A percentile compares a stretch with the other conserved stretches of the same genome.
phyloP scores from a whole-genome alignment of 495 filamentous ascomycete genomes.

The Aspergillus incahuasiensis region DNA sequence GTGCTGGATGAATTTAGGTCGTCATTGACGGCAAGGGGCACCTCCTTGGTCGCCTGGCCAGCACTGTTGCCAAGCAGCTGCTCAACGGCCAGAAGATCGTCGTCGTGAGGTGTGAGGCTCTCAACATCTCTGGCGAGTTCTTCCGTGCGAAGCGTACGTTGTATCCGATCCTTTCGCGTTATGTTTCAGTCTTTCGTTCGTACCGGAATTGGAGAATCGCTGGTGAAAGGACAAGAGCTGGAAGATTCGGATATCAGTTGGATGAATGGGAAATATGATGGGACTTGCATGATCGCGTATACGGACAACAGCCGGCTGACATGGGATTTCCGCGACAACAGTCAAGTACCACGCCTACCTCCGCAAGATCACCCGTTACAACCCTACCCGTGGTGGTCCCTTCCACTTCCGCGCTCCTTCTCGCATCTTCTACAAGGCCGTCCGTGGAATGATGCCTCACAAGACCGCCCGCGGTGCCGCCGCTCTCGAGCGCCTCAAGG shows the following conservation, averaged over 20 bases:
- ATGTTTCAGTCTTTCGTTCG: conserved; percentile 4
- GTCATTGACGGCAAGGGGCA: conserved; percentile 99
- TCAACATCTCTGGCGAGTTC: conserved; percentile 99
- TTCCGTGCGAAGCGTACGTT: conserved; percentile 99
- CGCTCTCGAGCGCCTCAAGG: conserved; percentile 95
- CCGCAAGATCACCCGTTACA: conserved; percentile 99
- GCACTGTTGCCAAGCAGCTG: conserved; percentile 98
- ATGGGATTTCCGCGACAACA: conserved; percentile 41
- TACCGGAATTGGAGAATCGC: background rate
- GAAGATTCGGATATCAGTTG: background rate
- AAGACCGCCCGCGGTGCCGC: conserved; percentile 97
- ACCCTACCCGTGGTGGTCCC: conserved; percentile 96
- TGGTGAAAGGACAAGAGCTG: background rate
- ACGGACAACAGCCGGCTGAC: conserved; percentile 29
- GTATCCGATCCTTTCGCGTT: conserved; percentile 16
- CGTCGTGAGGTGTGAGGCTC: conserved; percentile 94
- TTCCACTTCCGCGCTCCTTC: conserved; percentile 99
- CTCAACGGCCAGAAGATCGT: conserved; percentile 99
- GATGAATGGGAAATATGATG: background rate
- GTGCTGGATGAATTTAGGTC: conserved; percentile 53
- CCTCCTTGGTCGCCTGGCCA: conserved; percentile 97
- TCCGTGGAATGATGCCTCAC: conserved; percentile 99
- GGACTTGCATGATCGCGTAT: background rate
- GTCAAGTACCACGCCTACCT: conserved; percentile 99
- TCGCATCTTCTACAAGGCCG: conserved; percentile 99